These are phyloP conservation scores for Gossypium sturtianum DNA, from an alignment of 345 rosid genomes.

Conservation along the genomic window DNA sequence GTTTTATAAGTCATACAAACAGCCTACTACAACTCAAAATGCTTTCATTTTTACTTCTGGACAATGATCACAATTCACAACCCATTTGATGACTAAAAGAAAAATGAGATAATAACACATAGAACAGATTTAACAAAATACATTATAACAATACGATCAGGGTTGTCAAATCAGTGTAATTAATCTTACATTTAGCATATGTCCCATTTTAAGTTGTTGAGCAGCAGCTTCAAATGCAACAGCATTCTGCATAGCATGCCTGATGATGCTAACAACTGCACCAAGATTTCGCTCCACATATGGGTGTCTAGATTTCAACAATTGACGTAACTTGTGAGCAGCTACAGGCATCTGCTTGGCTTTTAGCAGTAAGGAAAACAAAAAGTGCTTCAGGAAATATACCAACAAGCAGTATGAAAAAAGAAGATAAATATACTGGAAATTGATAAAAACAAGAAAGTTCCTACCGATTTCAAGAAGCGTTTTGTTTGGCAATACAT, in stretches of 20 bases:
- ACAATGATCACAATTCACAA: neutral
- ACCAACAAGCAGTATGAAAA: neutral
- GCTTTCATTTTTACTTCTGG: neutral
- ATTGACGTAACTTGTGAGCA: constrained; percentile 44
- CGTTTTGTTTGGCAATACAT: constrained; percentile 73
- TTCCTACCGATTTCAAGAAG: constrained; percentile 76
- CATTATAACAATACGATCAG: neutral
- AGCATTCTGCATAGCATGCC: constrained; percentile 63
- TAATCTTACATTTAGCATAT: constrained; percentile 41
- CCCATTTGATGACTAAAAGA: neutral
- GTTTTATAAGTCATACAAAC: neutral
- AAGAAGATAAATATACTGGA: neutral
- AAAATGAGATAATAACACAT: neutral
- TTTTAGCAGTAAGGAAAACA: constrained; percentile 26
- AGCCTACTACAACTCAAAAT: neutral
- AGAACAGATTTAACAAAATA: neutral
- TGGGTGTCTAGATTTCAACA: constrained; percentile 55
- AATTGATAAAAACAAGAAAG: constrained; percentile 15
- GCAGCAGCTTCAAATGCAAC: constrained; percentile 60
- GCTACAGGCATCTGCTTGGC: constrained; percentile 83
- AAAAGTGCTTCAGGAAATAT: neutral
- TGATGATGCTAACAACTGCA: constrained; percentile 51
- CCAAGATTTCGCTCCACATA: constrained; percentile 65
- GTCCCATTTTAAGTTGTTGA: constrained; percentile 38
- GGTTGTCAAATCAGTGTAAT: neutral